Conservation (phyloP, 75 land plant species). For the Adiantum capillusveneris region DNA sequence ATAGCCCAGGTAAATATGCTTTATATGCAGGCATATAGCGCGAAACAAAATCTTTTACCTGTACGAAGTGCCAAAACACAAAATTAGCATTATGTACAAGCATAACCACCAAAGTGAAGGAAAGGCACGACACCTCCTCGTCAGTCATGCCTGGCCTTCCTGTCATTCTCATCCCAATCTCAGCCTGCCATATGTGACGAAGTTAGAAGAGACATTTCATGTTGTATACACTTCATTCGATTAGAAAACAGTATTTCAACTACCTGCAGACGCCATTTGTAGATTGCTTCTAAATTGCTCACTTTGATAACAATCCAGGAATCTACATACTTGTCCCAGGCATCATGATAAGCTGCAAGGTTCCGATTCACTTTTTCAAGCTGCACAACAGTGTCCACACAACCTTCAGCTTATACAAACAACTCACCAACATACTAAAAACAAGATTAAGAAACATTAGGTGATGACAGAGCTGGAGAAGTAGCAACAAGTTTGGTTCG, state of each 20-base stretch:
- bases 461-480: no score
- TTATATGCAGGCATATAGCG: conserved; percentile 95
- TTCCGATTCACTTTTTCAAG: conserved; percentile 77
- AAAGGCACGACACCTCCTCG: conserved; percentile 58
- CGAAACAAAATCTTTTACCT: conserved; percentile 92
- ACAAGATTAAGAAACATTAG: no score
- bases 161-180: conserved; percentile 72
- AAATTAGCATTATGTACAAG: no score
- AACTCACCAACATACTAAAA: no score
- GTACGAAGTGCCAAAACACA: not conserved
- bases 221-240: no score
- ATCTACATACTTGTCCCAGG: conserved; percentile 80
- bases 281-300: conserved; percentile 67
- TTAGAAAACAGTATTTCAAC: no score
- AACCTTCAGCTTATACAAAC: no score
- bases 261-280: conserved; percentile 90
- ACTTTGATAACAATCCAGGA: conserved; percentile 90
- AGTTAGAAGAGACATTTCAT: no score
- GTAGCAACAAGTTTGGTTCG: no score
- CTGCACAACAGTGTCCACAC: conserved; percentile 32
- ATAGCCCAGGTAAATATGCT: conserved; percentile 80
- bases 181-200: conserved; percentile 56
- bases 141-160: conserved; percentile 98
- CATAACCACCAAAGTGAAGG: not conserved
- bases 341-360: conserved; percentile 79